Evolutionary conservation across 495 filamentous ascomycete genomes (phyloP), one percentile per base, ranked within the genome.

Genomic region (Glutinoglossum americanum): DNA sequence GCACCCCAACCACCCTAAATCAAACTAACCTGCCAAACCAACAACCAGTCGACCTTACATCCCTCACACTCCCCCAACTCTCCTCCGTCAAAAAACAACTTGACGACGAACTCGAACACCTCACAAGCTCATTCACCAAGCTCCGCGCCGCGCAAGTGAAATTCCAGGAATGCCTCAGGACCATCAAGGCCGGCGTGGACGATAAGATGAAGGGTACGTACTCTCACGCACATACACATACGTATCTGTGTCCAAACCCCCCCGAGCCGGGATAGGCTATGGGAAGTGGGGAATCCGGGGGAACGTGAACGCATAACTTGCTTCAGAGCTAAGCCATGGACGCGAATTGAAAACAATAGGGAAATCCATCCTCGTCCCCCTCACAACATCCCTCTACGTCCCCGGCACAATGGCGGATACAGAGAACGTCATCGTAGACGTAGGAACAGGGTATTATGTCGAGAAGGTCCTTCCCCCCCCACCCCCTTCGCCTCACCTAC

Each of bases 391-490:
- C 23, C 79, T 98, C 51, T 98, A 97, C 69, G 89, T 97, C 15
- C 85, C 86, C 51, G 93, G 90, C 6, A 79, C 72, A 21, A 74
- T 97, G 23, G 75, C 87, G 33, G 78, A 82, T 68, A 78, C 83
- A 10, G 78, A 85, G 59, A 82, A 82, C 59, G 89, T 97, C 11
- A 75, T 98, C 48, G 88, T 98, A 25, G 92, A 98, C 72, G 83
- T 98, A 19, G 92, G 92, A 17, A 98, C 92, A 0, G 92, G 92
- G 2, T 98, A 92, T 67, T 96, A 87, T 67, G 84, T 97, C 57
- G 92, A 97, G 71, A 98, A 98, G 78, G 84, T 85, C n/a, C n/a
- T n/a, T n/a, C n/a, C n/a, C n/a, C n/a, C n/a, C n/a, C n/a, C n/a
- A n/a, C n/a, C n/a, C n/a, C n/a, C n/a, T n/a, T n/a, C n/a, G n/a